phyloP scores from a whole-genome alignment of 73 alveolate genomes.

The Durusdinium trenchii region DNA sequence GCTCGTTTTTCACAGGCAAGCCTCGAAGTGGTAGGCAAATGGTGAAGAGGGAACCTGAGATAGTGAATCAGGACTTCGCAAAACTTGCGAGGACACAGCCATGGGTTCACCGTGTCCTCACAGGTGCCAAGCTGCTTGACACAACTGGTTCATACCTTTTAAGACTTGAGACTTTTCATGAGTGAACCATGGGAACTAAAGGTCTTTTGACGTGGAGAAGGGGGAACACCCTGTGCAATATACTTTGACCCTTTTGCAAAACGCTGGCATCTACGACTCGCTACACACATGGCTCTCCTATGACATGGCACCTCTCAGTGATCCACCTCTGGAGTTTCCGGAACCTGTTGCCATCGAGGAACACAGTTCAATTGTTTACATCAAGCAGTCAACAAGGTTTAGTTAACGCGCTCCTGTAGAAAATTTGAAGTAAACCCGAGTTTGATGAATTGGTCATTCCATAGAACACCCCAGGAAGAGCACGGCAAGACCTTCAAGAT shows the following conservation, averaged over 20 bases:
- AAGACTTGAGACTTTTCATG: no score
- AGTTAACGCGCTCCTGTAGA: background rate
- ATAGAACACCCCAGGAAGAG: background rate
- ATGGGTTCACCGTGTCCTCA: no score
- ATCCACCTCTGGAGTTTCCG: background rate
- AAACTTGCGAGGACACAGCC: no score
- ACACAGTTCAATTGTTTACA: background rate
- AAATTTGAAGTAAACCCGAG: background rate
- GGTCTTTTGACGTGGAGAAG: background rate
- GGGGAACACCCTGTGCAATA: background rate
- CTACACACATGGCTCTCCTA: background rate
- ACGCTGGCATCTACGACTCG: background rate
- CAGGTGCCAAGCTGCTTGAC: no score
- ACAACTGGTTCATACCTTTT: no score
- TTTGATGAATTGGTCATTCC: background rate
- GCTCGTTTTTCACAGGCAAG: no score
- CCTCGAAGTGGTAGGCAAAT: no score
- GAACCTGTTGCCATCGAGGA: background rate
- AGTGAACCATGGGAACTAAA: no score
- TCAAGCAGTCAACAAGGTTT: no score
- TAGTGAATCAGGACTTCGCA: no score
- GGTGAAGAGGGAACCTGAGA: no score
- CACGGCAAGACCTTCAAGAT: background rate
- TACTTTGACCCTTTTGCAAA: background rate
- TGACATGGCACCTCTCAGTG: background rate